Percentiles rank a stretch among this genome's conserved stretches.
Evolutionary conservation across 257 asterid genomes (phyloP).

Genomic region (Solanum arcanum): DNA sequence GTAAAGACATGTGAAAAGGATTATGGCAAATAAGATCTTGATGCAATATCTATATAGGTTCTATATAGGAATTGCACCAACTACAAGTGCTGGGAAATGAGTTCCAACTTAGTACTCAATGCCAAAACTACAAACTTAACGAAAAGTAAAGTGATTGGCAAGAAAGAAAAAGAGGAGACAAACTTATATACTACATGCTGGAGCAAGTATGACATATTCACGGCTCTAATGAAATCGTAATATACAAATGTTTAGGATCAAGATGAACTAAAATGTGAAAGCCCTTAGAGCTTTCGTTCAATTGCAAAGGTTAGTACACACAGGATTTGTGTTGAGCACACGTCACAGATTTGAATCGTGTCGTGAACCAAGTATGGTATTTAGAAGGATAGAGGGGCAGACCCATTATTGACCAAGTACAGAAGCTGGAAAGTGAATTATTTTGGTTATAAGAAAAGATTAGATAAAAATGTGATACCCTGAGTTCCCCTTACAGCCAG

Average conservation of each 20-base stretch:
- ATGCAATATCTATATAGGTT: background rate
- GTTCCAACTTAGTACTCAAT: background rate
- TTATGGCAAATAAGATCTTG: background rate
- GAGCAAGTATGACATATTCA: background rate
- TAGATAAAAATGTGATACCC: background rate
- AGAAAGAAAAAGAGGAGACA: background rate
- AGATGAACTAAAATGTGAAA: background rate
- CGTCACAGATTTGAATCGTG: background rate
- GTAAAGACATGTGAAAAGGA: background rate
- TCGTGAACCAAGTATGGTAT: background rate
- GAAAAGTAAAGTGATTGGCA: background rate
- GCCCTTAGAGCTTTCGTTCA: background rate
- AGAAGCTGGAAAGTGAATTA: background rate
- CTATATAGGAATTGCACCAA: background rate
- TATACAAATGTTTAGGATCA: background rate
- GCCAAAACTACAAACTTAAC: background rate
- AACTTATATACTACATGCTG: background rate
- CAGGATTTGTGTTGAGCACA: background rate
- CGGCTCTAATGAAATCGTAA: background rate
- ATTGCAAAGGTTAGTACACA: background rate
- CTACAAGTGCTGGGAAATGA: background rate
- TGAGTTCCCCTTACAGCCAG: background rate
- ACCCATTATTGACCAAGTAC: background rate
- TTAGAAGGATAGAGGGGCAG: background rate
- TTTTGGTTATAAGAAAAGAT: background rate